Evolutionary conservation across 1,284 basidiomycete species (phyloP), one percentile per base, ranked within the genome.

Genomic region (Irpex sp.): DNA sequence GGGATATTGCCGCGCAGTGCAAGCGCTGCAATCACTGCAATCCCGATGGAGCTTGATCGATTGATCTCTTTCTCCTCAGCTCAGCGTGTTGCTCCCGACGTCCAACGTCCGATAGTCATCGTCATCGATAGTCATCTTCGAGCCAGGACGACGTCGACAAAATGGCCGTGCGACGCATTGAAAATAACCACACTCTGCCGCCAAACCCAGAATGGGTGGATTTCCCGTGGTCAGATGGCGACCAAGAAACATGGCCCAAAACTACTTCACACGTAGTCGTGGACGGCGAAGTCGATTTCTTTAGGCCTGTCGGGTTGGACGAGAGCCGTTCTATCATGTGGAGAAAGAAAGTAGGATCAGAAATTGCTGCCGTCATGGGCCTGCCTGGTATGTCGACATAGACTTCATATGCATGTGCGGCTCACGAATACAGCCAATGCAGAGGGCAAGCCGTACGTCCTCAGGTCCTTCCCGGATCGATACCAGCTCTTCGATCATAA

Each of bases 401-500:
- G 26, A 31, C 26, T 47, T 13, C 21, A 15, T 2, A 8, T 31
- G 31, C 2, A 3, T 31, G 38, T 4, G n/a, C 36, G 21, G 15
- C 19, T 13, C 11, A 13, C 34, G 9, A 19, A 31, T 19, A 40
- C 54, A 31, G 13, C 2, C 59, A 47, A 38, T 59, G 4, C 61
- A 91, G 89, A 72, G 44, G 83, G 81, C 1, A 80, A 78, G 15
- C 76, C 68, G 13, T 91, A 91, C 70, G 82, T 89, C 21, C 76
- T 94, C 44, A 82, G 81, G 64, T 70, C 74, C 49, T 93, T 87
- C 78, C 92, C 92, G 0, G 72, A 76, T 13, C 82, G 84, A 15
- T 94, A 94, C 74, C 76, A 78, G n/a, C 78, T 93, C 73, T 92
- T 77, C 68, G 86, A 90, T 70, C 92, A 94, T 67, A 80, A 89